Evolutionary conservation across 768 basidiomycete species (phyloP), one percentile per base, ranked within the genome.

Genomic region (Tulasnella sp.): DNA sequence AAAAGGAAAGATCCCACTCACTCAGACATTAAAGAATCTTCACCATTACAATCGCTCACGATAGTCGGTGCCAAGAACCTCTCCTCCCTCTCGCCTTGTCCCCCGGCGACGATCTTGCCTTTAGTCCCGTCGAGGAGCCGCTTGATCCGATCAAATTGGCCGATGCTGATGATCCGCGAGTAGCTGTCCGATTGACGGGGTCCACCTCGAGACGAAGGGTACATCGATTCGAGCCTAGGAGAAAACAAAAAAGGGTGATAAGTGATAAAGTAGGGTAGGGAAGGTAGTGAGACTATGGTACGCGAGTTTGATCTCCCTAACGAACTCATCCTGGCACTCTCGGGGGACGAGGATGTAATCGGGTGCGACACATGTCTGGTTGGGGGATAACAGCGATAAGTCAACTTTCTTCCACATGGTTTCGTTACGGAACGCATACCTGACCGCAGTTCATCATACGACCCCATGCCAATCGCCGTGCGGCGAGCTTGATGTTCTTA

Each of bases 11-110:
- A n/a, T n/a, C n/a, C n/a, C 3, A 63, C 65, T 12, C 53, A 68
- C 69, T 70, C 70, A 30, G 64, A 34, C 68, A 89, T 71, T 29
- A 87, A 67, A 0, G 78, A 68, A 70, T 90, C 87, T 3, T 72
- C 76, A 0, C 63, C 71, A 29, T 70, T 63, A 11, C 85, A 80
- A 58, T 80, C 73, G 49, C 71, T 75, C 0, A 89, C 73, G 12
- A 88, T 66, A 0, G 81, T 85, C 0, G 82, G 78, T 57, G 80
- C 80, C 4, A 89, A 74, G 22, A 74, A 77, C 30, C 70, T 70
- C 45, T 70, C 74, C 5, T 55, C 61, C 3, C 71, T 72, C 29
- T 77, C 70, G n/a, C 66, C 63, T 62, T 73, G 60, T 11, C 79
- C 78, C 2, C 84, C 84, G 1, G 78, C 42, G 0, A 82, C 78